Conservation (phyloP, 2,329 filamentous ascomycete genomes). For the Xylariaceae sp. region DNA sequence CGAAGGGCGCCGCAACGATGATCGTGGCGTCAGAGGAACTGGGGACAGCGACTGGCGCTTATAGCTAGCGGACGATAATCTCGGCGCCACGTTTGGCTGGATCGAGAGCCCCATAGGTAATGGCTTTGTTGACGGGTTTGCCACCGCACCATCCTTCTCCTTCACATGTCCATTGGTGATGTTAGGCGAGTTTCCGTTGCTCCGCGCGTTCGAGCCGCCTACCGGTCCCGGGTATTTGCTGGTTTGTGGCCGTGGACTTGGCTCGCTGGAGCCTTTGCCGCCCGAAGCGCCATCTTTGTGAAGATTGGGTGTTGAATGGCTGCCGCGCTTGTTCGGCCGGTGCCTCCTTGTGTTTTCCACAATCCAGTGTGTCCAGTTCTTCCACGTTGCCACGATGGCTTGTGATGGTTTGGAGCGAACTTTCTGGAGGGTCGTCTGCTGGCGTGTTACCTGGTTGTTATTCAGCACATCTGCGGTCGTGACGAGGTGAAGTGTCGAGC, state of each 20-base stretch:
- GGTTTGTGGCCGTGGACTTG: conserved; percentile 58
- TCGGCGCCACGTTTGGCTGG: conserved; percentile 31
- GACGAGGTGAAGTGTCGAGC: conserved; percentile 84
- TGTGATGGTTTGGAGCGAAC: conserved; percentile 57
- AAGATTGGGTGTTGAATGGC: conserved; percentile 59
- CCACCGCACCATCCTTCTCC: conserved; percentile 24
- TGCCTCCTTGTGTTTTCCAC: conserved; percentile 56
- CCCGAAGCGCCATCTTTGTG: conserved; percentile 46
- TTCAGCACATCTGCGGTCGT: conserved; percentile 57
- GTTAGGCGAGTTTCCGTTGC: conserved; percentile 48
- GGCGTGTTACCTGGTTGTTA: conserved; percentile 26
- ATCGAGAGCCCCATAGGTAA: conserved; percentile 27
- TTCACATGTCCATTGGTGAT: conserved; percentile 51
- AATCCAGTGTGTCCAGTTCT: conserved; percentile 63
- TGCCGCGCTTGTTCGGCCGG: conserved; percentile 50
- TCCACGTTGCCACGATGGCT: conserved; percentile 59
- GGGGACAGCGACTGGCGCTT: conserved; percentile 82
- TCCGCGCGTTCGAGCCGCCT: conserved; percentile 37
- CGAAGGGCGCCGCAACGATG: conserved; percentile 79
- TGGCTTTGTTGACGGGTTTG: conserved; percentile 26
- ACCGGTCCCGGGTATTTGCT: conserved; percentile 51
- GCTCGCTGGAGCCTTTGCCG: conserved; percentile 47
- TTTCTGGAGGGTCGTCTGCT: conserved; percentile 40
- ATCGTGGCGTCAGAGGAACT: conserved; percentile 82
- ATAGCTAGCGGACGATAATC: conserved; percentile 45